Percentiles rank a stretch among this genome's conserved stretches.
phyloP scores from a whole-genome alignment of 163 green algal genomes.

The Scenedesmus sp. region DNA sequence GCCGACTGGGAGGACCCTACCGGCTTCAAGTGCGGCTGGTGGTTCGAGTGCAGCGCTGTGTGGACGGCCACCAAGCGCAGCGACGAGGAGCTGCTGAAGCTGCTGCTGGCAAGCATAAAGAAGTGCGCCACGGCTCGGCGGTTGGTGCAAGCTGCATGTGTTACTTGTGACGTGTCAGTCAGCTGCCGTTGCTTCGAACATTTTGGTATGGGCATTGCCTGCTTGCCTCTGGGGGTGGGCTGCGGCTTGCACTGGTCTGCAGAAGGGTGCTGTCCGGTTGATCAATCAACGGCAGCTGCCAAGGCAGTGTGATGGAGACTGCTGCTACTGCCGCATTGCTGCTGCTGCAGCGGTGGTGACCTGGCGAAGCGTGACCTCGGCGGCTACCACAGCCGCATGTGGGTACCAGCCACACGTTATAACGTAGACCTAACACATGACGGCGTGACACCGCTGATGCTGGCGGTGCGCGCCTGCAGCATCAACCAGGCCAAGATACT shows the following conservation, averaged over 20 bases:
- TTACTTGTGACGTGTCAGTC: no score
- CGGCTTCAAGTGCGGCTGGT: neutral
- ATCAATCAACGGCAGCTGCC: no score
- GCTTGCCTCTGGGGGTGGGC: no score
- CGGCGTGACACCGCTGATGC: constrained; percentile 17
- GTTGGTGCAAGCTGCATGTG: neutral
- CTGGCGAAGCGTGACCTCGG: neutral
- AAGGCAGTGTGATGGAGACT: neutral
- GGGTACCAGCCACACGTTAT: neutral
- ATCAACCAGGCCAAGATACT: neutral
- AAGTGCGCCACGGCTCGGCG: neutral
- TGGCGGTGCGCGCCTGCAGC: constrained; percentile 7
- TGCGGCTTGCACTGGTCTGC: no score
- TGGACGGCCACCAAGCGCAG: constrained; percentile 14
- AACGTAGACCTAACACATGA: constrained; percentile 20
- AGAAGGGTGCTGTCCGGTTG: no score
- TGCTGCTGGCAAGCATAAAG: constrained; percentile 8
- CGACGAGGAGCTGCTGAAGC: constrained; percentile 16
- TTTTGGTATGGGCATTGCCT: no score
- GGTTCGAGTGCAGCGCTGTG: constrained; percentile 27
- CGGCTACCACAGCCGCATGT: neutral
- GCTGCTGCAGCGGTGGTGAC: neutral
- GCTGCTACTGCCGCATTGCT: neutral
- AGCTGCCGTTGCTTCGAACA: no score
- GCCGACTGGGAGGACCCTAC: neutral